Base-by-base conservation (phyloP, 2,329 filamentous ascomycete species). In the Pseudocercospora eumusae region DNA sequence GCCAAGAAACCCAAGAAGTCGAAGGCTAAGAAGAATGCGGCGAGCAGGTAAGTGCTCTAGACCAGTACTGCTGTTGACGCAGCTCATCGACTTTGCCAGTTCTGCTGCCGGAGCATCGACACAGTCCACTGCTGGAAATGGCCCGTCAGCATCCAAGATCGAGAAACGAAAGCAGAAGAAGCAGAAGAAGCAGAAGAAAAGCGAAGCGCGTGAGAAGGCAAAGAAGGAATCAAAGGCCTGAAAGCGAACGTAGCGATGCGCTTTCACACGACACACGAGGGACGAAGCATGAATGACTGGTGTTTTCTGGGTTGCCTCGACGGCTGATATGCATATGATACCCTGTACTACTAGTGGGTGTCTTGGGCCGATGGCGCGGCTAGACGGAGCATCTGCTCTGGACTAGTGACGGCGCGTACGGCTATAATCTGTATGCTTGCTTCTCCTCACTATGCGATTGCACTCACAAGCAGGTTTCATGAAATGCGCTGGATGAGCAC, bases 1-100 rank as follows among this genome's bases (percentile, higher is more conserved):
- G 55, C 55, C 20, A 57, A 52, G 28, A 57, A 53, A 25, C 54
- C 59, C 18, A 61, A 52, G 54, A 52, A 49, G 44, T 40, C 27
- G 44, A 61, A 61, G 40, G 53, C 59, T 42, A 45, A 61, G 31
- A 61, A 56, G 21, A 56, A 61, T 18, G 57, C 18, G 23, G 50
- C 57, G 50, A 55, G 57, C 57, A 55, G 57, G 57, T 60, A 53
- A 55, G 50, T 60, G 31, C 5, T 31, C 49, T 40, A 10, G 11
- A 11, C 8, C n/a, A n/a, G 18, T 15, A 6, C 1, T 18, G n/a
- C 8, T 54, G 27, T 20, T 18, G 27, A 10, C 52, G 52, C 28
- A 33, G 52, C 52, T 54, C n/a, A 54, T 33, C 25, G 31, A 31
- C 13, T 31, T 23, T 21, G 27, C 13, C 28, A 54, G 52, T 28